Conservation (phyloP, 176 grass and related monocot genomes). For the Hyparrhenia diplandra region DNA sequence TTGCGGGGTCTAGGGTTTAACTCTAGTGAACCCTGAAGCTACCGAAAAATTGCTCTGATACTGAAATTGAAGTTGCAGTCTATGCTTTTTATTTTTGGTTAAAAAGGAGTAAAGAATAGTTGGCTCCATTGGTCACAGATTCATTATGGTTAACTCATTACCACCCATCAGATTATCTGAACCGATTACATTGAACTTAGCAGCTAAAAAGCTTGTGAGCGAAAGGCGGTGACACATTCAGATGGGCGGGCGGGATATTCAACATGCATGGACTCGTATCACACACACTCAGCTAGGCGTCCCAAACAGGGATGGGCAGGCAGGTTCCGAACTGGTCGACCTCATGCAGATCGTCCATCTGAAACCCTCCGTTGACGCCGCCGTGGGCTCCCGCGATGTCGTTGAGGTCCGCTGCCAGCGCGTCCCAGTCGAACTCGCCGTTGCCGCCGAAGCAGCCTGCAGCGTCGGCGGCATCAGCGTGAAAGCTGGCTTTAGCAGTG, state of each 20-base stretch:
- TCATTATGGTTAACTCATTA: neutral
- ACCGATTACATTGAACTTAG: conserved; percentile 16
- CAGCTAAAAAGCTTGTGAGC: neutral
- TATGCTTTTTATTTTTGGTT: no score
- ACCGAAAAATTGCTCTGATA: no score
- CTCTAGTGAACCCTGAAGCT: no score
- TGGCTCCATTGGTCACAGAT: neutral
- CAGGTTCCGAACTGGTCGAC: conserved; percentile 50
- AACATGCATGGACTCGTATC: conserved; percentile 22
- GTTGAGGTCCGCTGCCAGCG: conserved; percentile 63
- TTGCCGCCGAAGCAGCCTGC: conserved; percentile 28
- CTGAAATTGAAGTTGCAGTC: no score
- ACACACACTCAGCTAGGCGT: conserved; percentile 33
- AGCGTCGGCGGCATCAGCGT: conserved; percentile 9
- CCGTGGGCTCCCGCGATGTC: conserved; percentile 52
- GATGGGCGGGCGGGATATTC: neutral
- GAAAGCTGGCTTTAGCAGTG: neutral
- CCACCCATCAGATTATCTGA: neutral
- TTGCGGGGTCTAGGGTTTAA: no score
- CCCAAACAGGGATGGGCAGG: conserved; percentile 78
- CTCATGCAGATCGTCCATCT: conserved; percentile 76
- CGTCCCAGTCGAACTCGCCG: conserved; percentile 88
- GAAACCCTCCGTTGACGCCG: conserved; percentile 40
- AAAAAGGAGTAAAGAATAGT: no score
- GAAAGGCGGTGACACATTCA: neutral